phyloP scores from a whole-genome alignment of 108 stramenopile genomes.

The Fistulifera pelliculosa region DNA sequence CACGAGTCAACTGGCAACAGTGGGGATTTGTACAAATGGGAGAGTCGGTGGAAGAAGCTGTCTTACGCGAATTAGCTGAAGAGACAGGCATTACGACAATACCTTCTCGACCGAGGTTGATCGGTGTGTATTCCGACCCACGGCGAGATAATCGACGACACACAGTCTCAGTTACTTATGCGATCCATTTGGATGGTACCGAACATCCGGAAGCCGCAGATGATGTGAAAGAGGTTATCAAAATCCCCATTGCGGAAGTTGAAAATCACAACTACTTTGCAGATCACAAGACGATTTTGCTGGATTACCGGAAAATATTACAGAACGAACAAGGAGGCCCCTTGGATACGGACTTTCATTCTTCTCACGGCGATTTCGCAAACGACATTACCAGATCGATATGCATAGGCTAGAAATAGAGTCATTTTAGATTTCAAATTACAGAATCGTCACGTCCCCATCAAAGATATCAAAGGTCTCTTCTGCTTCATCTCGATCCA shows the following conservation, averaged over 20 bases:
- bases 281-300: constrained; percentile 44
- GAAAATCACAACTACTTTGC: constrained; percentile 39
- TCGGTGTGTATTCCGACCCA: constrained; percentile 82
- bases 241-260: constrained; percentile 45
- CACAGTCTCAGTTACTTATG: constrained; percentile 50
- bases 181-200: constrained; percentile 26
- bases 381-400: too few species aligned
- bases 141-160: constrained; percentile 68
- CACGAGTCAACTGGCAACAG: constrained; percentile 70
- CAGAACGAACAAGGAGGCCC: background rate
- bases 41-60: constrained; percentile 62
- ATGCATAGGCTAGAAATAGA: too few species aligned
- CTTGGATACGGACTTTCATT: too few species aligned
- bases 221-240: constrained; percentile 70
- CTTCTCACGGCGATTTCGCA: too few species aligned
- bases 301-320: constrained; percentile 25
- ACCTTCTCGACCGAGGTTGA: constrained; percentile 25
- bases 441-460: too few species aligned
- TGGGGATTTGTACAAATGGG: constrained; percentile 81
- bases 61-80: constrained; percentile 64
- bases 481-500: constrained; percentile 7
- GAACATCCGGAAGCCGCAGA: constrained; percentile 59
- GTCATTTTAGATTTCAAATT: too few species aligned
- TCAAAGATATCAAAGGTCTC: too few species aligned
- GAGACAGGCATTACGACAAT: constrained; percentile 49